Evolutionary conservation across 805 yeast species (phyloP).

Genomic region (Wickerhamiella kazuoi): DNA sequence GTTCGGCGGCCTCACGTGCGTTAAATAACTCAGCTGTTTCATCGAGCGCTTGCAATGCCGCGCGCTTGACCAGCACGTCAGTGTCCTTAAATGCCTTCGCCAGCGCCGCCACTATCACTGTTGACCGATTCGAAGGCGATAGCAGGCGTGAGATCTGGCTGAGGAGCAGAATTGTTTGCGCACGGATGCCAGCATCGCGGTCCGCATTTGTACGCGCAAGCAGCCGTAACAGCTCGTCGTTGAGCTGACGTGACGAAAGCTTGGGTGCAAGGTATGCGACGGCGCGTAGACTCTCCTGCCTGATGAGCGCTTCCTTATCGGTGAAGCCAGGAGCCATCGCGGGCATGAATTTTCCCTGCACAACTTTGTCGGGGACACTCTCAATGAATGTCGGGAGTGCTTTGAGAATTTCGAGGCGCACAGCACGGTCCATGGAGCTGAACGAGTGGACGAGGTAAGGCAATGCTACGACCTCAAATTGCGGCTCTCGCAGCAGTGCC

Average conservation of each 20-base stretch:
- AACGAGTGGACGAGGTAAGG: conserved; percentile 52
- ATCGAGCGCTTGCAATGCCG: conserved; percentile 59
- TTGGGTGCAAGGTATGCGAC: conserved; percentile 40
- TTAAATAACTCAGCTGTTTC: conserved; percentile 46
- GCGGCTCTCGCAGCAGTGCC: conserved; percentile 18
- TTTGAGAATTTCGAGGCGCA: conserved; percentile 53
- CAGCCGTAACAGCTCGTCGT: conserved; percentile 64
- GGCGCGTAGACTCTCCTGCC: conserved; percentile 64
- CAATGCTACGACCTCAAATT: conserved; percentile 29
- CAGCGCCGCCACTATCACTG: conserved; percentile 74
- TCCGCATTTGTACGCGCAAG: conserved; percentile 74
- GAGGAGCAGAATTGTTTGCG: conserved; percentile 54
- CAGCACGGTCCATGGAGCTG: conserved; percentile 52
- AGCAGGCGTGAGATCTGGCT: conserved; percentile 46
- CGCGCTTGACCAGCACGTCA: conserved; percentile 52
- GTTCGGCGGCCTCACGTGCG: conserved; percentile 60
- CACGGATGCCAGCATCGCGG: conserved; percentile 55
- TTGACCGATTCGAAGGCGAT: conserved; percentile 39
- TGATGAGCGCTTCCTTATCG: conserved; percentile 64
- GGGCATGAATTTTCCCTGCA: conserved; percentile 52
- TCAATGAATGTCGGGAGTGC: conserved; percentile 39
- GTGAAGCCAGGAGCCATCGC: conserved; percentile 63
- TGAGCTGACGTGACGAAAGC: conserved; percentile 61
- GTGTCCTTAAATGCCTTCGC: conserved; percentile 70
- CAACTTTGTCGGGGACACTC: conserved; percentile 36